These are phyloP conservation scores for Sanghuangporus baumii DNA, from an alignment of 1,284 basidiomycete genomes.

Conservation along the genomic window DNA sequence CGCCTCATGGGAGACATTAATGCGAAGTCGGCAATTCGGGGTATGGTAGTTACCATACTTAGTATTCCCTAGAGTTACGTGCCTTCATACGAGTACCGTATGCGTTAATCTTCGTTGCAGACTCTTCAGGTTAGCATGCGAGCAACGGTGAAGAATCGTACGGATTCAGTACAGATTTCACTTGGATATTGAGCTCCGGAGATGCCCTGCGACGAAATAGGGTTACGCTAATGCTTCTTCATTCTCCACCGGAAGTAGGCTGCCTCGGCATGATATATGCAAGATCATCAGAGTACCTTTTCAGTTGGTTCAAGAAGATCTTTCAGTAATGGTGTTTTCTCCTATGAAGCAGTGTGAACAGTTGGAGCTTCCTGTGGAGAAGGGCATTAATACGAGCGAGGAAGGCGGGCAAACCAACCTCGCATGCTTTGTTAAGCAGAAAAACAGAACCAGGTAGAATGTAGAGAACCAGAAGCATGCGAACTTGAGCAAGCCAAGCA, in stretches of 20 bases:
- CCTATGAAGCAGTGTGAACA: background rate
- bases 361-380: background rate
- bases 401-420: background rate
- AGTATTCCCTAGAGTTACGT: no score
- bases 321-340: background rate
- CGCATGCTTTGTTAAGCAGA: background rate
- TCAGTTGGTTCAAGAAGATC: background rate
- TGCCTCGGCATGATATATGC: background rate
- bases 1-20: no score
- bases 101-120: background rate
- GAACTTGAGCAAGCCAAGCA: background rate
- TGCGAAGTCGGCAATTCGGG: no score
- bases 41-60: no score
- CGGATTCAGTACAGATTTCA: background rate
- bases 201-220: background rate
- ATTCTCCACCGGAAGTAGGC: background rate
- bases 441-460: background rate
- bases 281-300: background rate
- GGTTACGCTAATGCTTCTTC: background rate
- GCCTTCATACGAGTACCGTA: background rate
- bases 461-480: background rate
- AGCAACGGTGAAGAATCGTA: background rate
- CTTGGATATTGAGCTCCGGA: background rate
- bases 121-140: background rate
- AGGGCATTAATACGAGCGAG: background rate